Conservation (phyloP, 805 yeast genomes). For the Suhomyces canberraensis region DNA sequence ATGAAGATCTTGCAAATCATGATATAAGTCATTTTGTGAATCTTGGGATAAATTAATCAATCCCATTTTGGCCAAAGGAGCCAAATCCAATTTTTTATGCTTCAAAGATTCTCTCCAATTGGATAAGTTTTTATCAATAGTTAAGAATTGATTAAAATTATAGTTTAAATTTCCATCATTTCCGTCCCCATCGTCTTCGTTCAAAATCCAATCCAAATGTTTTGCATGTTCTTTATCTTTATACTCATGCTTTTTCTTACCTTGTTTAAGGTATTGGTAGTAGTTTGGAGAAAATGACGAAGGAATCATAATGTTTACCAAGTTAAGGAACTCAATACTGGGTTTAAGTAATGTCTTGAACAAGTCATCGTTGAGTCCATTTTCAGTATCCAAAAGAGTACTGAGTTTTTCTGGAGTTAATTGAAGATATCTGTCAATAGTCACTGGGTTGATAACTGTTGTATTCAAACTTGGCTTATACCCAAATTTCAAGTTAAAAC, state of each 20-base stretch:
- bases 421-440: slow-evolving; percentile 43
- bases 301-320: slow-evolving; percentile 43
- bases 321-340: slow-evolving; percentile 41
- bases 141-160: slow-evolving; percentile 40
- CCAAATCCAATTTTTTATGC: slow-evolving; percentile 19
- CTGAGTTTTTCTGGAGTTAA: slow-evolving; percentile 44
- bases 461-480: slow-evolving; percentile 45
- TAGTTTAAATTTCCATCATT: slow-evolving; percentile 46
- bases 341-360: slow-evolving; percentile 38
- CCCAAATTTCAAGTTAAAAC: slow-evolving; percentile 43
- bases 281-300: slow-evolving; percentile 46
- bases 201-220: slow-evolving; percentile 40
- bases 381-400: slow-evolving; percentile 24
- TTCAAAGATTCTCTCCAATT: slow-evolving; percentile 40
- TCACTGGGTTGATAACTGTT: slow-evolving; percentile 45
- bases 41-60: slow-evolving; percentile 22
- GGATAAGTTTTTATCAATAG: slow-evolving; percentile 40
- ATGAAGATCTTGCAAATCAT: slow-evolving; percentile 19
- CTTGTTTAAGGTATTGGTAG: slow-evolving; percentile 37
- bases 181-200: slow-evolving; percentile 47
- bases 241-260: slow-evolving; percentile 17
- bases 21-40: slow-evolving; percentile 28
- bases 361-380: slow-evolving; percentile 25
- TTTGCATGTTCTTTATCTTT: slow-evolving; percentile 18
- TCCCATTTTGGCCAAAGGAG: slow-evolving; percentile 23